Evolutionary conservation across 352 stramenopile species (phyloP).

Genomic region (Peronospora belbahrii): DNA sequence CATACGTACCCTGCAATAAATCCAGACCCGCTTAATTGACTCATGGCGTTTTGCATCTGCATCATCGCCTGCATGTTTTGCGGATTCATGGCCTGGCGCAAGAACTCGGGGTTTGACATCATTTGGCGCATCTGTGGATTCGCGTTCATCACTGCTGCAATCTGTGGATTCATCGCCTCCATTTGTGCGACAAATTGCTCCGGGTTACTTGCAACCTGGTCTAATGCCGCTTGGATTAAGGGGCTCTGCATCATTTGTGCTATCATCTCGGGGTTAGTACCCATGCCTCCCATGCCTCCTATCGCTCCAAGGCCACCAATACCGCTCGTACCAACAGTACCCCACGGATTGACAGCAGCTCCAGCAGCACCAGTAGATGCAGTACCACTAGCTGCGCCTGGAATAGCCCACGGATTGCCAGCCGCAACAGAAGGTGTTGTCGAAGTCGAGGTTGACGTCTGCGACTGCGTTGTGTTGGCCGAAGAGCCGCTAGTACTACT

Average conservation of each 20-base stretch:
- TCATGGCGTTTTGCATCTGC: conserved; percentile 87
- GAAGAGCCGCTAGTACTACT: conserved; percentile 12
- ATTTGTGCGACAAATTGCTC: conserved; percentile 76
- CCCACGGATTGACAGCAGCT: conserved; percentile 65
- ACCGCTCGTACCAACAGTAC: conserved; percentile 19
- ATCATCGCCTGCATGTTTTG: conserved; percentile 89
- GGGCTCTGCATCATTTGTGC: conserved; percentile 83
- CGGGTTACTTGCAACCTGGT: conserved; percentile 77
- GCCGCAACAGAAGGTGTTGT: conserved; percentile 18
- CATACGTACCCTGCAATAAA: conserved; percentile 54
- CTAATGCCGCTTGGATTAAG: conserved; percentile 75
- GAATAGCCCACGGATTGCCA: conserved; percentile 55
- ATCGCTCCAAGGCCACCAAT: conserved; percentile 23
- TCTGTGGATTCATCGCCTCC: conserved; percentile 86
- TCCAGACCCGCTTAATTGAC: conserved; percentile 62
- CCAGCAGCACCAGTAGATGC: conserved; percentile 10
- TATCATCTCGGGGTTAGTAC: conserved; percentile 67
- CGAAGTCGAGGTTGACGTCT: conserved; percentile 11
- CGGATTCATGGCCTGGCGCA: conserved; percentile 83
- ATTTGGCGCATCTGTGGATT: conserved; percentile 87
- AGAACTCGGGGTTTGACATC: conserved; percentile 84
- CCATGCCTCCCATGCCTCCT: conserved; percentile 22
- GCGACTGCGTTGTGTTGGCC: conserved; percentile 16
- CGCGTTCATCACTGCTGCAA: conserved; percentile 75
- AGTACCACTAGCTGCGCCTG: conserved; percentile 10